phyloP scores from a whole-genome alignment of 2,329 filamentous ascomycete genomes.

The Akanthomyces dipterigenus region DNA sequence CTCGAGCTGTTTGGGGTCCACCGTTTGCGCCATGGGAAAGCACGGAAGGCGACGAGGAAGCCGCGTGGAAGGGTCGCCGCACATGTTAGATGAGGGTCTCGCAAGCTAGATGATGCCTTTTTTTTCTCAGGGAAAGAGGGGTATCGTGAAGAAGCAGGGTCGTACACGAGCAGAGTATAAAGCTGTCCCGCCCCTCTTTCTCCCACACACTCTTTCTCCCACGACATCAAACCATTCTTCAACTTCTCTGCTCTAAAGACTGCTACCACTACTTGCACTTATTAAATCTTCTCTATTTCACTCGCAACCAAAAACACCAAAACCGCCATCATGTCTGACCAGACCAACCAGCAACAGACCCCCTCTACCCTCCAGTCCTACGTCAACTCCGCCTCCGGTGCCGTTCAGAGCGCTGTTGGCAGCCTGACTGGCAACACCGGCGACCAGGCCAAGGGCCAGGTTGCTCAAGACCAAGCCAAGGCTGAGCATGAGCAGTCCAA shows the following conservation, averaged over 20 bases:
- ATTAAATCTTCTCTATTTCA: neutral
- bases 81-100: conserved; percentile 1
- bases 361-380: conserved; percentile 75
- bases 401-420: conserved; percentile 66
- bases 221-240: neutral
- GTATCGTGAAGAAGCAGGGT: conserved; percentile 2
- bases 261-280: neutral
- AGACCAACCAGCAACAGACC: conserved; percentile 23
- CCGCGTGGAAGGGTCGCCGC: neutral
- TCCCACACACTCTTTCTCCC: neutral
- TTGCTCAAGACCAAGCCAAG: conserved; percentile 58
- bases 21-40: neutral
- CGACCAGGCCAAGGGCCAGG: conserved; percentile 59
- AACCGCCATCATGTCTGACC: conserved; percentile 23
- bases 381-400: conserved; percentile 65
- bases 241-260: neutral
- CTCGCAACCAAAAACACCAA: neutral
- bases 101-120: neutral
- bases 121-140: conserved; percentile 1
- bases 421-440: conserved; percentile 63
- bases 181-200: neutral
- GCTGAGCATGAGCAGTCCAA: conserved; percentile 69
- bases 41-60: neutral
- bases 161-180: conserved; percentile 4
- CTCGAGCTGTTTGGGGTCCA: neutral